Percentiles rank a stretch among this genome's conserved stretches.
phyloP scores from a whole-genome alignment of 2,329 filamentous ascomycete species.

The Monilinia polystroma region DNA sequence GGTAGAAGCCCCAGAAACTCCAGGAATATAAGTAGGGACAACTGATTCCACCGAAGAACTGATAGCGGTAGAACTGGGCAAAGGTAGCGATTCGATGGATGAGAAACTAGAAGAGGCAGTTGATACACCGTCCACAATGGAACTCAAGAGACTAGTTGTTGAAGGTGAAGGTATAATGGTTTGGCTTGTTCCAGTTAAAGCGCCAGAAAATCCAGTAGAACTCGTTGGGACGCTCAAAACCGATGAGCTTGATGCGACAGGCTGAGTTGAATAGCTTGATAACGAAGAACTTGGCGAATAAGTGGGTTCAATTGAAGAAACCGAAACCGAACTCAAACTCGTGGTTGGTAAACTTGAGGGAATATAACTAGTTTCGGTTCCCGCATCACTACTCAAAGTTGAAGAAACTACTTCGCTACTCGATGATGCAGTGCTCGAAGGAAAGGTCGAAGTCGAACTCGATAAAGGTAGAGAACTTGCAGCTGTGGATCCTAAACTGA shows the following conservation, averaged over 20 bases:
- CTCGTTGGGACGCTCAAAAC: background rate
- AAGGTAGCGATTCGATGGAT: no score
- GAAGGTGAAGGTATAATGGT: constrained; percentile 21
- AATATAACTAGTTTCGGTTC: constrained; percentile 2
- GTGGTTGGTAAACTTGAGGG: background rate
- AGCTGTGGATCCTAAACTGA: background rate
- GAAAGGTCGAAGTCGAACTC: background rate
- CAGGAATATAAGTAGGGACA: background rate
- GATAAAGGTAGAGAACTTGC: background rate
- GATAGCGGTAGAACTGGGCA: no score
- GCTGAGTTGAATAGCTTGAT: background rate
- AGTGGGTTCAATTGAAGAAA: background rate
- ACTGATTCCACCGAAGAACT: no score
- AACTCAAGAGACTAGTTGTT: background rate
- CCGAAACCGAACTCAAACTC: background rate
- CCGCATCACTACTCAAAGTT: background rate
- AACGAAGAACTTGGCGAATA: background rate
- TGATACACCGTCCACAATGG: background rate
- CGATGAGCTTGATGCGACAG: background rate
- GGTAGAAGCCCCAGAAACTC: background rate
- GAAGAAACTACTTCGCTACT: background rate
- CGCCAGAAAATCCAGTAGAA: constrained; percentile 14
- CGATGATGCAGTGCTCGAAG: constrained; percentile 3
- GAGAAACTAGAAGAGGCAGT: no score
- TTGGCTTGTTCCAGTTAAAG: constrained; percentile 24